phyloP scores from a whole-genome alignment of 306 rosid genomes.

The barrel medic (Medicago truncatula) region MtrunA17r5.0-ANR NC_053042.1:54398001-54398500 shows the following conservation, averaged over 20 bases:
- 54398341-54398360: constrained; percentile 18
- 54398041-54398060: constrained; percentile 9
- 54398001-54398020: not conserved
- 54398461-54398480: not conserved
- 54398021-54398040: not conserved
- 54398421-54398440: constrained; percentile 2
- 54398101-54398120: not conserved
- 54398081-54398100: not conserved
- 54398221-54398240: not conserved
- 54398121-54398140: constrained; percentile 15
- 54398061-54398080: constrained; percentile 20
- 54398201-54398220: not conserved
- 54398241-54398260: not conserved
- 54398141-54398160: not conserved
- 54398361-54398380: constrained; percentile 24
- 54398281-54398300: constrained; percentile 21
- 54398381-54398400: constrained; percentile 6
- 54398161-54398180: not conserved
- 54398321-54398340: not conserved
- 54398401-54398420: constrained; percentile 20
- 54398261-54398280: not conserved
- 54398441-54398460: constrained; percentile 14
- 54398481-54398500: constrained; percentile 25
- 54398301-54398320: not conserved
- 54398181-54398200: constrained; percentile 17